These are phyloP conservation scores for Agaricales sp. DNA, from an alignment of 1,284 basidiomycete species.

Conservation along the genomic window DNA sequence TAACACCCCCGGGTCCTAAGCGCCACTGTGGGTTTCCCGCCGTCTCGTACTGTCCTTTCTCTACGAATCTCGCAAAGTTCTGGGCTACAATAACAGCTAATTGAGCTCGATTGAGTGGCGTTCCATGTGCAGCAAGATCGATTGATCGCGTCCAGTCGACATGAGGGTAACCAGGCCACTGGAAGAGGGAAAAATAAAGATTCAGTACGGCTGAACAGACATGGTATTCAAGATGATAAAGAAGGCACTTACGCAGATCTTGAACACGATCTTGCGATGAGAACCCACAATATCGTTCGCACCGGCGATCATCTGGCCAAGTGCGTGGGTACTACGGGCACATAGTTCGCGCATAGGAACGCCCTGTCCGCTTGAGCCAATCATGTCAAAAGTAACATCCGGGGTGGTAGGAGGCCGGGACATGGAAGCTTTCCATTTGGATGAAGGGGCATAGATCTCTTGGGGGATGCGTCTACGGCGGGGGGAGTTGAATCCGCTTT, in stretches of 20 bases:
- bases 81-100: not conserved
- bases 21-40: not conserved
- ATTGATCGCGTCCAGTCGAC: not conserved
- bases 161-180: not conserved
- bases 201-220: not conserved
- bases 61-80: not conserved
- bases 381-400: not conserved
- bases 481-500: no score
- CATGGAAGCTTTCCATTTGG: no score
- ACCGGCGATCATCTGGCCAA: no score
- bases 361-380: not conserved
- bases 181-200: not conserved
- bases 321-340: no score
- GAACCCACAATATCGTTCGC: not conserved
- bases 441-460: no score
- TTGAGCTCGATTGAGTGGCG: not conserved
- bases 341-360: not conserved
- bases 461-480: no score
- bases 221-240: not conserved
- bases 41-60: not conserved
- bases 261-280: not conserved
- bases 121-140: not conserved
- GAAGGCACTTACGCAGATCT: not conserved
- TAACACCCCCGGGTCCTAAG: not conserved
- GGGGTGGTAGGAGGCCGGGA: not conserved